Evolutionary conservation across 2,329 filamentous ascomycete genomes (phyloP), one percentile per base, ranked within the genome.

Genomic region (Fusarium haematococcum): DNA sequence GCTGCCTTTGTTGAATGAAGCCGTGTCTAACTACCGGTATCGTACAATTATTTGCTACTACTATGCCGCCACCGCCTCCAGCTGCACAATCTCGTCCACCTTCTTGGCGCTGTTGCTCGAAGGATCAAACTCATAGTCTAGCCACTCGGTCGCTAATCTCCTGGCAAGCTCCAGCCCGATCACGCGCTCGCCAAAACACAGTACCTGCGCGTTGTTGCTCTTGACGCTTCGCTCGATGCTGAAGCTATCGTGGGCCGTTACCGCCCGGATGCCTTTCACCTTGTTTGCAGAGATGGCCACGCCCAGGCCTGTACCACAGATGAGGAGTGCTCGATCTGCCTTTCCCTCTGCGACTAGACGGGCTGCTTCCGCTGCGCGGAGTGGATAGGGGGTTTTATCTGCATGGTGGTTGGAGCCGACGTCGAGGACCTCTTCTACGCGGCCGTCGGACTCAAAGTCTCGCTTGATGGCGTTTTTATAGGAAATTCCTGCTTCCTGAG

Each of bases 281-380:
- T 97, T 97, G 88, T 97, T 97, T 75, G 95, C 95, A n/a, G 90
- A 86, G 80, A 97, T 97, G 77, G 95, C 94, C 9, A 97, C 95
- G 23, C 95, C 95, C 9, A 97, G 88, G 0, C 95, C 95, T 0
- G 95, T 97, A 3, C 95, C 94, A 84, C 94, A 97, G 85, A 97
- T 94, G 48, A 95, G 85, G 41, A 97, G 87, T 0, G 94, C 94
- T 63, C 94, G 92, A 83, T 97, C 94, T 62, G 90, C 92, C 78
- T 91, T 87, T 50, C 91, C 92, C 7, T 86, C 82, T 5, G 88
- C 86, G 13, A 94, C 88, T 41, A 93, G 85, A 69, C 85, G 84
- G 16, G 93, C 93, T 6, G 94, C 94, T 43, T 90, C 89, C 45
- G 94, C 93, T 67, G 94, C 94, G 45, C 93, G 89, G 82, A 94